A percentile compares a stretch with the other conserved stretches of the same genome.
These are phyloP conservation scores for Talaromyces liani DNA, from an alignment of 495 filamentous ascomycete species.

Conservation along the genomic window DNA sequence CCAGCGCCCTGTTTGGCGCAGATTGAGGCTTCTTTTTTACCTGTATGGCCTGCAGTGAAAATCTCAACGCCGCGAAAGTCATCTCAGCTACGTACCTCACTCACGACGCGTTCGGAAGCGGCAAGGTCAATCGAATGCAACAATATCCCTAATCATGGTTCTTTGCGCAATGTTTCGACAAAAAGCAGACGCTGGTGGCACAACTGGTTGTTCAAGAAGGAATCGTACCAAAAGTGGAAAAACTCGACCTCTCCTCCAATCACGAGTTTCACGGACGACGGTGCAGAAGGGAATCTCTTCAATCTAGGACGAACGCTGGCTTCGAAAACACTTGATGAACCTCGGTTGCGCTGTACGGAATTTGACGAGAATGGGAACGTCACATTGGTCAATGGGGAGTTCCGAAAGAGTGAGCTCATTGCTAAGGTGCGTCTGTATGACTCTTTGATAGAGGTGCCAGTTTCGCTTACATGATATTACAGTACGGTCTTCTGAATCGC, in stretches of 20 bases:
- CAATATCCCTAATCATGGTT: not conserved
- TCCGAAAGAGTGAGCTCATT: conserved; percentile 93
- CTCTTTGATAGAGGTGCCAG: not conserved
- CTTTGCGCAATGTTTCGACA: conserved; percentile 32
- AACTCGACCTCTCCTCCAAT: conserved; percentile 17
- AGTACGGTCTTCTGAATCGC: conserved; percentile 93
- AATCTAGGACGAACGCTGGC: conserved; percentile 54
- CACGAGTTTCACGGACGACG: conserved; percentile 29
- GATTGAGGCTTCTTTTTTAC: conserved; percentile 8
- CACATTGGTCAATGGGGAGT: conserved; percentile 90
- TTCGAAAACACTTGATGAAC: conserved; percentile 69
- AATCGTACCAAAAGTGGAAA: conserved; percentile 14
- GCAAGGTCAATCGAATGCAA: not conserved
- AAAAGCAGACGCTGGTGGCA: conserved; percentile 45
- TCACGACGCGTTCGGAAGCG: not conserved
- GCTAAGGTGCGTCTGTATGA: conserved; percentile 61
- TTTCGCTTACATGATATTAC: conserved; percentile 17
- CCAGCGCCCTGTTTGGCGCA: conserved; percentile 11
- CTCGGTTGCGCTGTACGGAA: conserved; percentile 84
- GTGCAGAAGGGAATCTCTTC: conserved; percentile 27
- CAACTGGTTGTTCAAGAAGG: conserved; percentile 36
- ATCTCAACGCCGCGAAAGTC: not conserved
- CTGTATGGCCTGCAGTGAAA: conserved; percentile 9
- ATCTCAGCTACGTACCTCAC: not conserved
- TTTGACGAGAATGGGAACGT: conserved; percentile 91